phyloP scores from a whole-genome alignment of 106 monocot species.

The Ottelia alismoides region DNA sequence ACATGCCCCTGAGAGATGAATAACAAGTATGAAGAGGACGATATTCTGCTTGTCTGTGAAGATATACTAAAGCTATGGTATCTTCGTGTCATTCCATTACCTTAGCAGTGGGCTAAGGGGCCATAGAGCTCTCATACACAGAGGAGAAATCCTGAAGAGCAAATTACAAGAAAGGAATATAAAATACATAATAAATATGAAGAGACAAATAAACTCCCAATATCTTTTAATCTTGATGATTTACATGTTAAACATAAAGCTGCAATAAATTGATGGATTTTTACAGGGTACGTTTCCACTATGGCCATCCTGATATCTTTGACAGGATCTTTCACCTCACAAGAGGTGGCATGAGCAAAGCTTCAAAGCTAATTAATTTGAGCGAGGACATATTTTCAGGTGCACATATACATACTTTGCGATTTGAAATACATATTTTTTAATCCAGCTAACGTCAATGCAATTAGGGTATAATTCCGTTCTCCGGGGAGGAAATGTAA shows the following conservation, averaged over 20 bases:
- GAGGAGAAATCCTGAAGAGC: neutral
- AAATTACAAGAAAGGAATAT: neutral
- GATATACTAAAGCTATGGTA: too few species aligned
- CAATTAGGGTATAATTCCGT: slow-evolving; percentile 75
- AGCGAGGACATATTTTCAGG: slow-evolving; percentile 96
- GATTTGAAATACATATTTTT: neutral
- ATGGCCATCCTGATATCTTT: slow-evolving; percentile 97
- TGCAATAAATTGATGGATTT: neutral
- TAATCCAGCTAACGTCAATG: slow-evolving; percentile 1
- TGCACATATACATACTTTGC: neutral
- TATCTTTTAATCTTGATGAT: neutral
- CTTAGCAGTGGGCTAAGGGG: too few species aligned
- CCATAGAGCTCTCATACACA: neutral
- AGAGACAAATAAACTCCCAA: neutral
- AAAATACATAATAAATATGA: neutral
- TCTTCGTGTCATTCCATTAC: too few species aligned
- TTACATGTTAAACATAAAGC: neutral
- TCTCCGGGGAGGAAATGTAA: slow-evolving; percentile 79
- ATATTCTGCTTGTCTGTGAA: too few species aligned
- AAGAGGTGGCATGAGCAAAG: slow-evolving; percentile 94
- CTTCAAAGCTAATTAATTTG: slow-evolving; percentile 80
- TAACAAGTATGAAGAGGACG: too few species aligned
- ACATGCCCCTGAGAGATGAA: too few species aligned
- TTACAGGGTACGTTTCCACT: slow-evolving; percentile 89
- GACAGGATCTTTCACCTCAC: slow-evolving; percentile 94